Conservation (phyloP, 2,329 filamentous ascomycete genomes). For the Lecanoromycetidae sp. region DNA sequence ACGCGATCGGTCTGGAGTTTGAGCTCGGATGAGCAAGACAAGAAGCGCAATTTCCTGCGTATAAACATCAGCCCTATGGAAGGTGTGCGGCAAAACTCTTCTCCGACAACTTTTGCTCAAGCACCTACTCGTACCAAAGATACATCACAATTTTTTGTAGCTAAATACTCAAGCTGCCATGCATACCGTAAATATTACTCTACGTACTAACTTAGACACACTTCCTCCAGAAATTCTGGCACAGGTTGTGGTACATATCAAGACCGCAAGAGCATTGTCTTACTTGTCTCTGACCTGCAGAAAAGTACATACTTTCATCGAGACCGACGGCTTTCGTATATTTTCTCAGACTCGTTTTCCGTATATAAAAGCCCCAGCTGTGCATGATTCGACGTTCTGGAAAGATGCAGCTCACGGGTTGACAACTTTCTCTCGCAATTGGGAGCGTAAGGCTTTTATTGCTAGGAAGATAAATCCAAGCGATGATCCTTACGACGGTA, state of each 20-base stretch:
- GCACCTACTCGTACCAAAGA: too few species aligned
- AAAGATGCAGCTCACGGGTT: constrained; percentile 42
- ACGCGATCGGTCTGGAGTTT: too few species aligned
- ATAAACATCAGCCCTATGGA: too few species aligned
- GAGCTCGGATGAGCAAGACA: too few species aligned
- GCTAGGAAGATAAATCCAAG: constrained; percentile 37
- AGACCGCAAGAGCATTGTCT: constrained; percentile 6
- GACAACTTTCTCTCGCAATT: constrained; percentile 44
- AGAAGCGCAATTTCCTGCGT: too few species aligned
- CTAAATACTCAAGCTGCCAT: too few species aligned
- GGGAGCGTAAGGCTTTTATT: constrained; percentile 44
- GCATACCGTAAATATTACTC: neutral
- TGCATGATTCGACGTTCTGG: constrained; percentile 27
- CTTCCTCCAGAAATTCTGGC: constrained; percentile 16
- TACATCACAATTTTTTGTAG: too few species aligned
- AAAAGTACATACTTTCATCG: constrained; percentile 9
- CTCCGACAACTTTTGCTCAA: too few species aligned
- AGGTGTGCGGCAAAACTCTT: too few species aligned
- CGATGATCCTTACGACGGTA: constrained; percentile 24
- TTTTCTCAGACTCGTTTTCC: constrained; percentile 24
- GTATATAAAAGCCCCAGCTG: constrained; percentile 27
- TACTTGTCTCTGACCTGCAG: constrained; percentile 12
- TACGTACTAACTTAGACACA: neutral
- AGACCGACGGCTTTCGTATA: constrained; percentile 16
- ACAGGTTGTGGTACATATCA: constrained; percentile 13